Evolutionary conservation across 2,329 filamentous ascomycete genomes (phyloP), one percentile per base, ranked within the genome.

Genomic region (Colletotrichum noveboracense): DNA sequence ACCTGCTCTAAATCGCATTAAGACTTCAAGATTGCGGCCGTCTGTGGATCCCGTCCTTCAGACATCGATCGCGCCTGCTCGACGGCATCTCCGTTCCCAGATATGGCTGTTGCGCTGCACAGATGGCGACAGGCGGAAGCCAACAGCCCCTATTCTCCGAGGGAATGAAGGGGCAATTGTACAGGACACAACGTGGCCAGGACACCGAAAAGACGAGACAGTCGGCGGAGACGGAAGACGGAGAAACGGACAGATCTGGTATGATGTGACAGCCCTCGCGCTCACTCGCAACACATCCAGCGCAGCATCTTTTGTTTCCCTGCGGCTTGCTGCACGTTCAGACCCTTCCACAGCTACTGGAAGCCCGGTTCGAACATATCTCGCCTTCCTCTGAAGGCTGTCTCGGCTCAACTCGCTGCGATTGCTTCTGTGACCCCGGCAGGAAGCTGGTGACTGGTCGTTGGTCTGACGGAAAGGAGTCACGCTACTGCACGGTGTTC

Each of bases 211-310:
- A 64, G 43, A 43, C 73, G 55, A 72, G 69, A 67, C 69, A 67
- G 32, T 21, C 14, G 32, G 52, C 60, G 38, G 38, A 61, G 62
- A 66, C 62, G 26, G 38, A 52, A 36, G 56, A 67, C 72, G 52
- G 72, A 72, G 72, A 30, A 64, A 55, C 30, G 32, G 61, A 66
- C 72, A 71, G 32, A 62, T 62, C 36, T 71, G 72, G 61, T 36
- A 66, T 72, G 68, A 71, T 72, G 68, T 72, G 69, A 72, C 72
- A 62, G 13, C 38, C 71, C 60, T 38, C 16, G 56, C 56, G 56
- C 30, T 30, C 58, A 13, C 58, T 61, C 58, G 66, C 60, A 43
- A 30, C 71, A 69, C 30, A 16, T 38, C 16, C 32, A 38, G 34
- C 36, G 24, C 60, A 24, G 3, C 62, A 56, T 32, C 38, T 56